Conservation (phyloP, 441 rosid genomes). For the Iberis amara region DNA sequence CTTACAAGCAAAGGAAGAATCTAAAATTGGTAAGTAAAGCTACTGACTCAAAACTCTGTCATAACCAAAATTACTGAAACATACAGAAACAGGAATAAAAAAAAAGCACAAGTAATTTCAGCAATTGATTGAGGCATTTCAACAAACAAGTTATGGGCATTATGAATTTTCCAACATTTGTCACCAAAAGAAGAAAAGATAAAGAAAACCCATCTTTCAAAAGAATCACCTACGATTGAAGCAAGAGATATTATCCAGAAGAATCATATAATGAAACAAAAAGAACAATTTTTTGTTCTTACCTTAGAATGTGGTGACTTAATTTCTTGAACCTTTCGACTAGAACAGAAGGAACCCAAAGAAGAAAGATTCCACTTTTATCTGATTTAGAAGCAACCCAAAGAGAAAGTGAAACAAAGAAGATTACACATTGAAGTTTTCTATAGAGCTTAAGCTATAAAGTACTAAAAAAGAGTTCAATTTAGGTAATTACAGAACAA, state of each 20-base stretch:
- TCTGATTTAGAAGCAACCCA: constrained; percentile 28
- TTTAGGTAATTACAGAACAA: constrained; percentile 26
- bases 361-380: no score
- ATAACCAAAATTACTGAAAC: no score
- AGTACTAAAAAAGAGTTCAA: neutral
- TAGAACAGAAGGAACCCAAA: constrained; percentile 1
- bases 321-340: constrained; percentile 27
- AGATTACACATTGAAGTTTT: neutral
- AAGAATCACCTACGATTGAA: constrained; percentile 68
- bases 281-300: neutral
- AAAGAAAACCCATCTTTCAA: constrained; percentile 22
- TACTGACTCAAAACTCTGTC: neutral
- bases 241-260: constrained; percentile 38
- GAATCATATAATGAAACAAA: constrained; percentile 21
- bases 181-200: constrained; percentile 19
- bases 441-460: no score
- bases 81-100: no score
- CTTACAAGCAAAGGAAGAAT: neutral
- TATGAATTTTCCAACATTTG: constrained; percentile 12
- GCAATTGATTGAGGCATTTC: constrained; percentile 30
- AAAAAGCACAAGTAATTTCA: constrained; percentile 22
- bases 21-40: constrained; percentile 26
- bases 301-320: constrained; percentile 41
- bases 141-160: constrained; percentile 29
- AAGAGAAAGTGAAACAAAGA: constrained; percentile 19